Evolutionary conservation across 2,329 filamentous ascomycete genomes (phyloP).

Genomic region (Kalmusia sp.): DNA sequence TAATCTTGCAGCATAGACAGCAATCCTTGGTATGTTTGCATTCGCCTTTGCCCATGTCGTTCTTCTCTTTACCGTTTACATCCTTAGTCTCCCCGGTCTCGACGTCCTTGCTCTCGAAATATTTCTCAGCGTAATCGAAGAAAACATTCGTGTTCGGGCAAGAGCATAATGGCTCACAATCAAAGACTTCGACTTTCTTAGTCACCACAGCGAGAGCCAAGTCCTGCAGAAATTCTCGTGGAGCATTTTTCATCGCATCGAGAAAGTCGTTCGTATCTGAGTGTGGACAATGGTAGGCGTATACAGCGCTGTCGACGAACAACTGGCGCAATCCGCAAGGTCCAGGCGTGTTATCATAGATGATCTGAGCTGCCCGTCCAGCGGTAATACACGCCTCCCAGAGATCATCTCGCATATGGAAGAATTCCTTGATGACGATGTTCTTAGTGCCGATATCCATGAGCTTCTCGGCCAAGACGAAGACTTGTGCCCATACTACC

Average conservation of each 20-base stretch:
- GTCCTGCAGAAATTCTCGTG: not conserved
- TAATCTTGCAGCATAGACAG: too few relatives aligned
- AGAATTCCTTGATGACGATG: not conserved
- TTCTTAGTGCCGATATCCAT: slow-evolving; percentile 8
- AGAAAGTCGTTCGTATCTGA: not conserved
- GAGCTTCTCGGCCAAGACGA: slow-evolving; percentile 8
- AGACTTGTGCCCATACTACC: not conserved
- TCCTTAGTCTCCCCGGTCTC: not conserved
- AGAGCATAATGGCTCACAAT: not conserved
- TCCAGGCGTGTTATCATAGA: not conserved
- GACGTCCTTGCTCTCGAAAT: not conserved
- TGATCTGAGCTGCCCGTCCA: not conserved
- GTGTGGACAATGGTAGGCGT: not conserved
- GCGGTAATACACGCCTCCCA: not conserved
- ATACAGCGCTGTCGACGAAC: not conserved
- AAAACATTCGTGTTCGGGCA: not conserved
- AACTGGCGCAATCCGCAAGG: slow-evolving; percentile 1
- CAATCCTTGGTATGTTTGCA: not conserved
- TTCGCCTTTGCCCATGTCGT: too few relatives aligned
- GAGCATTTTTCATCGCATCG: not conserved
- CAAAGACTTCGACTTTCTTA: not conserved
- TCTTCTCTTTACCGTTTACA: not conserved
- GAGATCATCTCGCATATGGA: not conserved
- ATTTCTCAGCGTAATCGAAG: not conserved
- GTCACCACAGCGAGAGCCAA: not conserved